Conservation (phyloP, 352 stramenopile species). For the Globisporangium paroecandrum region DNA sequence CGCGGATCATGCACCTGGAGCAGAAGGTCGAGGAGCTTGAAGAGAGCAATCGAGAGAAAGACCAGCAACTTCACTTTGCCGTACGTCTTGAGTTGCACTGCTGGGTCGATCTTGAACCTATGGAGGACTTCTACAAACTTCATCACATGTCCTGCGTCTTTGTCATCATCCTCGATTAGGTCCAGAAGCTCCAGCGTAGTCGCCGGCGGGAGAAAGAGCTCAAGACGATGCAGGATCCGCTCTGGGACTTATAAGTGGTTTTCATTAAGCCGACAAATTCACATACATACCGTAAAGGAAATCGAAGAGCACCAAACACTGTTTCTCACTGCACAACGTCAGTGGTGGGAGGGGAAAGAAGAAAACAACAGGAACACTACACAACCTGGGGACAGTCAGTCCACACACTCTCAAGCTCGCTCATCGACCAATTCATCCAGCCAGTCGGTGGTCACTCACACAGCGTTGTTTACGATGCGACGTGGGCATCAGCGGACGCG, state of each 20-base stretch:
- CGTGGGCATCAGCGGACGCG: slow-evolving; percentile 72
- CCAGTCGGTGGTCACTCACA: not conserved
- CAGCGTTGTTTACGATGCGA: slow-evolving; percentile 48
- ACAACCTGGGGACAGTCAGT: not conserved
- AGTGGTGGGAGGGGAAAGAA: not conserved
- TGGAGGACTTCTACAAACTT: not conserved
- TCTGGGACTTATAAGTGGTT: slow-evolving; percentile 46
- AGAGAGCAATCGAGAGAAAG: slow-evolving; percentile 35
- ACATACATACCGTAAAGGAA: not conserved
- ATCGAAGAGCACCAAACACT: not conserved
- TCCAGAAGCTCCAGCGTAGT: slow-evolving; percentile 73
- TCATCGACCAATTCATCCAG: not conserved
- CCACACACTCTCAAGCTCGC: not conserved
- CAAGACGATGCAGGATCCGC: slow-evolving; percentile 57
- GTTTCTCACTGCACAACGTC: not conserved
- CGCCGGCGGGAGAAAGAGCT: slow-evolving; percentile 65
- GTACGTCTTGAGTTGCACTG: slow-evolving; percentile 11
- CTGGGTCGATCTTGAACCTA: not conserved
- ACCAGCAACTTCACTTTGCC: slow-evolving; percentile 67
- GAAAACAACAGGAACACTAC: not conserved
- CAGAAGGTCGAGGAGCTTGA: slow-evolving; percentile 39
- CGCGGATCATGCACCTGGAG: slow-evolving; percentile 41
- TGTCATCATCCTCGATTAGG: slow-evolving; percentile 20
- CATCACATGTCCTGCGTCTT: not conserved
- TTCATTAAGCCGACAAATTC: not conserved